Evolutionary conservation across 345 rosid genomes (phyloP), one percentile per base, ranked within the genome.

Genomic region (Citrus trifoliata): DNA sequence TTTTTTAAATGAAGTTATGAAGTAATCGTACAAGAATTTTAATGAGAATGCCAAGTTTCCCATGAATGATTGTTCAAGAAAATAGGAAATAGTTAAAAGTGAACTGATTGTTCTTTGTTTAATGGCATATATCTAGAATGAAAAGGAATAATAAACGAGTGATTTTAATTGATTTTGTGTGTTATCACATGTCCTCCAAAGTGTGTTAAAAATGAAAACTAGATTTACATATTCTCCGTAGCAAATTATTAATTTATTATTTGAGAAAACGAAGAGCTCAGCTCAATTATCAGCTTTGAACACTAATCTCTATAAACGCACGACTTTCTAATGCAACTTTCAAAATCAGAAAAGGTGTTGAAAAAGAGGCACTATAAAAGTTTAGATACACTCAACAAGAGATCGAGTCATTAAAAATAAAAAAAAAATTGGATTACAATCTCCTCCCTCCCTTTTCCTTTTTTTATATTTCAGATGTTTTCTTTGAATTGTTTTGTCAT

Each of bases 271-370:
- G 71, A 73, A 66, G 60, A 61, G 25, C 61, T 67, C 69, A 71
- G 22, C 61, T 67, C 73, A 71, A 71, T 71, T 61, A 78, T 75
- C 62, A 75, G 64, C 21, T 79, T 67, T 72, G 25, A 67, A 67
- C 70, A 55, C 80, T 46, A 58, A 78, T 71, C 62, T 81, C 82
- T 33, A 75, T 70, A 48, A 46, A 12, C 80, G 12, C 14, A 4
- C 33, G 68, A 37, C 78, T 73, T 70, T 55, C 46, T 9, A 19
- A 51, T 51, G 14, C 8, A 21, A 28, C 70, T 74, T 80, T 46
- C 53, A 64, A 64, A 73, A 63, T 21, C 9, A 53, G 42, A 40
- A 76, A 58, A 62, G 48, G 24, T 66, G 37, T 51, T 70, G 80
- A 83, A 80, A 78, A 79, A 75, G 78, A 76, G 61, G 80, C 62